Evolutionary conservation across 495 filamentous ascomycete genomes (phyloP).

Genomic region (Podospora fimiseda): DNA sequence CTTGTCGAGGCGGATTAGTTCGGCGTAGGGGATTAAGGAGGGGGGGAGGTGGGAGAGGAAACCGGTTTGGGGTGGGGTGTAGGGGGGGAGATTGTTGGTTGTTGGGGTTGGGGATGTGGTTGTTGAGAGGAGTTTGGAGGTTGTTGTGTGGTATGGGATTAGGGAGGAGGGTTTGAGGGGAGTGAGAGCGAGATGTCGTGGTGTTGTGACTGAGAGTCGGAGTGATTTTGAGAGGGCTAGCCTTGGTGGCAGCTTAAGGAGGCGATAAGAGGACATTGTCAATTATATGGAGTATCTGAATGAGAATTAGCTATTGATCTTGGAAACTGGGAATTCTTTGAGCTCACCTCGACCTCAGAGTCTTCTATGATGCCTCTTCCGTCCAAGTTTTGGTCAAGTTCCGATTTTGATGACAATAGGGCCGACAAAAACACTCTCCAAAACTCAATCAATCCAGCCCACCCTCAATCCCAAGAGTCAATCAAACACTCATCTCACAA

Average conservation of each 20-base stretch:
- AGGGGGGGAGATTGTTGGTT: slow-evolving; percentile 28
- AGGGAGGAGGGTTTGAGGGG: not conserved
- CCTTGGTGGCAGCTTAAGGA: slow-evolving; percentile 1
- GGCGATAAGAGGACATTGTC: too few species aligned
- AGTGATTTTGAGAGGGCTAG: not conserved
- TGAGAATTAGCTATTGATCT: too few species aligned
- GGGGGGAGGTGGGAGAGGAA: slow-evolving; percentile 68
- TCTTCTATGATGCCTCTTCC: too few species aligned
- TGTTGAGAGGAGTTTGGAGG: slow-evolving; percentile 17
- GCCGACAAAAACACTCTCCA: not conserved
- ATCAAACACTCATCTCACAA: not conserved
- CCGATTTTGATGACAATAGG: too few species aligned
- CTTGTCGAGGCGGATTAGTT: slow-evolving; percentile 88
- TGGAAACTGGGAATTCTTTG: too few species aligned
- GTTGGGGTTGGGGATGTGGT: slow-evolving; percentile 6
- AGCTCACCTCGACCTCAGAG: too few species aligned
- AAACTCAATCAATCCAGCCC: not conserved
- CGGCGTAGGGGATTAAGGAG: slow-evolving; percentile 85
- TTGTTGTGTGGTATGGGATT: slow-evolving; percentile 19
- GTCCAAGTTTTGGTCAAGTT: too few species aligned
- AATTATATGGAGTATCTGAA: not conserved
- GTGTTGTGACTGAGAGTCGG: slow-evolving; percentile 7
- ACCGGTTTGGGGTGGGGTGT: slow-evolving; percentile 64
- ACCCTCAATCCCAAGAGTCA: not conserved
- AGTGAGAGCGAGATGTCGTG: slow-evolving; percentile 11